Percentiles rank a stretch among this genome's conserved stretches.
These are phyloP conservation scores for Spizellomyces punctatus DNA, from an alignment of 192 early-diverging fungal species.

Conservation along the genomic window DNA sequence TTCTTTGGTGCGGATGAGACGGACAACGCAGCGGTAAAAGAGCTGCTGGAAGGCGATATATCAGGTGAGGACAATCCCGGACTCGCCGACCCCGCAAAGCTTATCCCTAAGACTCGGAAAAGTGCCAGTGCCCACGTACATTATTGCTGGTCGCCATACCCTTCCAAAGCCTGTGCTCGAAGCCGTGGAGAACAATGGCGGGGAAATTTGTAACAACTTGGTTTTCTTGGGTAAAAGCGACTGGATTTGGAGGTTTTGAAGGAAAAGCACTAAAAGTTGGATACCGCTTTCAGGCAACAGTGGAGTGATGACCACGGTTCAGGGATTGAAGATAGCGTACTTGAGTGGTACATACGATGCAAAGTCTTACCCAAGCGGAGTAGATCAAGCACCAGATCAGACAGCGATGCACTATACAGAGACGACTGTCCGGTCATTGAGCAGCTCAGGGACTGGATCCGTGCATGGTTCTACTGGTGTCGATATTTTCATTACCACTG, in stretches of 20 bases:
- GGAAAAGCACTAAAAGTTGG: not conserved
- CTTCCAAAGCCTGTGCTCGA: slow-evolving; percentile 55
- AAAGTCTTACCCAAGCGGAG: not conserved
- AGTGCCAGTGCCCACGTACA: slow-evolving; percentile 77
- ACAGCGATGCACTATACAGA: not conserved
- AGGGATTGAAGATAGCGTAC: slow-evolving; percentile 67
- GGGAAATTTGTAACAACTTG: slow-evolving; percentile 79
- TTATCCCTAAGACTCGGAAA: not conserved
- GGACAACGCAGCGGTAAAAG: slow-evolving; percentile 42
- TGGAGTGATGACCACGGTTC: slow-evolving; percentile 59
- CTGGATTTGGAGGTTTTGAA: not conserved
- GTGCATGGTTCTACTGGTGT: slow-evolving; percentile 30
- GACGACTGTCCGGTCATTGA: slow-evolving; percentile 11
- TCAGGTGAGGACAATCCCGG: slow-evolving; percentile 17
- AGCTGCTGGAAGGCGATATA: slow-evolving; percentile 46
- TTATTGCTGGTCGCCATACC: slow-evolving; percentile 66
- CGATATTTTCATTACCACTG: slow-evolving; percentile 81
- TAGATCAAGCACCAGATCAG: not conserved
- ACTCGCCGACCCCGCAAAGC: not conserved
- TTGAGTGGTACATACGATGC: slow-evolving; percentile 51
- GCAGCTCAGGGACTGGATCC: not conserved
- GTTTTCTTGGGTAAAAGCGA: slow-evolving; percentile 62
- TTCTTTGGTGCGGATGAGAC: slow-evolving; percentile 59
- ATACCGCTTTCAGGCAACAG: slow-evolving; percentile 16
- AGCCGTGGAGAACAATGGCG: slow-evolving; percentile 55